Conservation (phyloP, 225 moss, liverwort and hornwort genomes). For the Thuidium tamariscinum region DNA sequence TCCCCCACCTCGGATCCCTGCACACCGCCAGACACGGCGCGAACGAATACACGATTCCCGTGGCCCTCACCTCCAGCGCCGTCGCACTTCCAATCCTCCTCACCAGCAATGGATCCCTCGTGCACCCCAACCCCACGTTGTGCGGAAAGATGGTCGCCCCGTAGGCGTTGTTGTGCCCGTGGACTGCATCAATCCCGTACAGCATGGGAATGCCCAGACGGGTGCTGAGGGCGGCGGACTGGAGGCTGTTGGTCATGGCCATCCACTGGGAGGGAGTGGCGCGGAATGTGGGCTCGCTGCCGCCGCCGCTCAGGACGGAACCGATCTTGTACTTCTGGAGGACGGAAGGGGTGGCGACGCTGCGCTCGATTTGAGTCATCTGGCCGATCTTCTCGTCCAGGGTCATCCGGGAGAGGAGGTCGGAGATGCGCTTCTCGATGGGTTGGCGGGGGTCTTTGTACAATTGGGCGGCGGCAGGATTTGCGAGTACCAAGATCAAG, state of each 20-base stretch:
- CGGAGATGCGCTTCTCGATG: slow-evolving; percentile 34
- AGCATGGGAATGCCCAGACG: slow-evolving; percentile 51
- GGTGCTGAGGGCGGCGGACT: slow-evolving; percentile 40
- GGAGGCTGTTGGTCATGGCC: slow-evolving; percentile 40
- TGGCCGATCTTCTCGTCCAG: slow-evolving; percentile 78
- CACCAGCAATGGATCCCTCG: slow-evolving; percentile 49
- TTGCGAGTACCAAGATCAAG: not conserved
- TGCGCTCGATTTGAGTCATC: slow-evolving; percentile 76
- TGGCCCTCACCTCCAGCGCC: slow-evolving; percentile 67
- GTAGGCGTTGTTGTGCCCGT: slow-evolving; percentile 58
- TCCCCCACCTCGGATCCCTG: slow-evolving; percentile 77
- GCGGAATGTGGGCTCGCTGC: slow-evolving; percentile 29
- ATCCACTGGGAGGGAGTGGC: slow-evolving; percentile 33
- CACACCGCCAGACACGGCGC: slow-evolving; percentile 83
- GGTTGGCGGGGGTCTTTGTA: slow-evolving; percentile 51
- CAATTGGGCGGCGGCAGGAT: not conserved
- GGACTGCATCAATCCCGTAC: slow-evolving; percentile 79
- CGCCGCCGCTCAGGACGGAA: slow-evolving; percentile 60
- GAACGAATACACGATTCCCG: slow-evolving; percentile 56
- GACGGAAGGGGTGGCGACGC: slow-evolving; percentile 7
- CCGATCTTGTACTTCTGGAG: slow-evolving; percentile 41
- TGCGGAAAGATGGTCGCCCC: slow-evolving; percentile 80
- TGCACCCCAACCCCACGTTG: slow-evolving; percentile 61
- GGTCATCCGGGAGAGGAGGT: slow-evolving; percentile 57
- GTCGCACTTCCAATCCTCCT: slow-evolving; percentile 60